Evolutionary conservation across 805 yeast species (phyloP), one percentile per base, ranked within the genome.

Genomic region (Jamesozyma gamospora): DNA sequence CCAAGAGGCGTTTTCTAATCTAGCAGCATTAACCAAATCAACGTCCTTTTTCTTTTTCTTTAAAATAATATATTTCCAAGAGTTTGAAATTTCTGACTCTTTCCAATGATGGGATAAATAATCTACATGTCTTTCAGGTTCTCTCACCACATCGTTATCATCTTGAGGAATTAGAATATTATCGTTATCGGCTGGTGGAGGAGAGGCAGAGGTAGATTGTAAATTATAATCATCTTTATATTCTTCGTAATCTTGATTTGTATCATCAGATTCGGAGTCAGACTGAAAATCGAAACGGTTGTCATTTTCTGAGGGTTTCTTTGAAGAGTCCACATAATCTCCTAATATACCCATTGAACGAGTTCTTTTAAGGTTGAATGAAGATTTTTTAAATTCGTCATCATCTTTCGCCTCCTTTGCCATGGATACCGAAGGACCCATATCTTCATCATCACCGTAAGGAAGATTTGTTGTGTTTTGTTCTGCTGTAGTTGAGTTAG

Each of bases 31-130:
- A 30, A 95, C 94, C 44, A 84, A 82, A 55, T 84, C 90, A 45
- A 52, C 49, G 30, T 55, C 58, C 27, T 55, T 53, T 47, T 56
- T 59, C 42, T 83, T 83, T 34, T 94, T 74, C 50, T 82, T 77
- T 45, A 77, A 64, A 32, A 86, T 87, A 41, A 92, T 82, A 58
- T 92, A 92, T 49, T 95, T 72, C 99, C 99, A 92, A 25, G 96
- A 85, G 46, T 84, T 84, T 11, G 94, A 84, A 25, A 92, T 84
- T 57, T 92, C 98, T 4, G 77, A 66, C 48, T 88, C 97, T 51
- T 86, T 85, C 99, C 99, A 92, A 58, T 92, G 72, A 58, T 92
- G 96, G 4, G 95, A 83, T 37, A 92, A 69, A 62, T 92, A 92
- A 65, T 92, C 99, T 8, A 92, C 98, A 56, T 88, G 96, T 40